Evolutionary conservation across 2,329 filamentous ascomycete species (phyloP), one percentile per base, ranked within the genome.

Genomic region (Cladosporium sp.): DNA sequence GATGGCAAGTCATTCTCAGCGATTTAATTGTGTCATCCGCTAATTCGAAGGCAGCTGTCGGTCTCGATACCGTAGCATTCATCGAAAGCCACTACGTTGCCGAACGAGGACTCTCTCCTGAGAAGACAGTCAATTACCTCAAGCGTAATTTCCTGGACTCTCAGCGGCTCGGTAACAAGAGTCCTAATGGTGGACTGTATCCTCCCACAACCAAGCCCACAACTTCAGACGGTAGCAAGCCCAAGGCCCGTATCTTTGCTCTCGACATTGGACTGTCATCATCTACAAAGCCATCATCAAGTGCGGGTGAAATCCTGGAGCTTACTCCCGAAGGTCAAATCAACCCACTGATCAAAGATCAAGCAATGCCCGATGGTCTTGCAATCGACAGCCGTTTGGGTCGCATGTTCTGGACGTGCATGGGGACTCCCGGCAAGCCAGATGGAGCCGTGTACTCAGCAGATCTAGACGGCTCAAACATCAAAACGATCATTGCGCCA

Each of bases 1-100:
- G 59, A 63, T 54, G 48, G 59, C 56, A 28, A 14, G 58, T 2
- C 8, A 43, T n/a, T n/a, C n/a, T 7, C 5, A 43, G 18, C 7
- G 5, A 18, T 43, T 5, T 13, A 8, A n/a, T 43, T 18, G 18
- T 3, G 1, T 16, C 36, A n/a, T 39, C 6, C 6, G 25, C 34
- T 63, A 7, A 63, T 34, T 5, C 6, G 16, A 30, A 34, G 7
- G 2, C 25, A 63, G 59, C 58, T 61, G 80, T 86, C 23, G 84
- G 83, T 0, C 75, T 86, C 0, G 84, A 86, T 62, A 86, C 83
- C 0, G 82, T 86, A 3, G 77, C 80, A 0, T 79, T 83, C 58
- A 86, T 86, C 58, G 84, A 86, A 66, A 68, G 80, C 30, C 81
- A 86, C 65, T 86, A 86, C 69, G 76, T 85, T 63, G 68, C 78